These are phyloP conservation scores for Beta macrorhiza DNA, from an alignment of 179 eudicot genomes.

Conservation along the genomic window DNA sequence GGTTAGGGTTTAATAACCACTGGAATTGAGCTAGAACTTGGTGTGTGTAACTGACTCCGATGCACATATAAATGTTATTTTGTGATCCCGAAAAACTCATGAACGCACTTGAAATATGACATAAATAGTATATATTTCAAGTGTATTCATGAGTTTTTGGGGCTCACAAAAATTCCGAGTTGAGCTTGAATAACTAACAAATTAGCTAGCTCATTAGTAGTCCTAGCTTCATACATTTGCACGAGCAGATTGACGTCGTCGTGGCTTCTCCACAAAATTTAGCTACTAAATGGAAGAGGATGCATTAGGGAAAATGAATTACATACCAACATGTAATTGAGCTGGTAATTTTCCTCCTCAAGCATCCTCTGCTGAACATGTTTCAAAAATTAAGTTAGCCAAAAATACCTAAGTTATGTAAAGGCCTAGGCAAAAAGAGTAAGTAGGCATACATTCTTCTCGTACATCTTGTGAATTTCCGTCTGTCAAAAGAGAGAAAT, in stretches of 20 bases:
- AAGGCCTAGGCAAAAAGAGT: neutral
- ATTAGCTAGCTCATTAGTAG: too few species aligned
- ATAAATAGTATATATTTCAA: too few species aligned
- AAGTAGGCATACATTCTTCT: conserved; percentile 43
- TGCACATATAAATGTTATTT: too few species aligned
- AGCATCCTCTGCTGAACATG: conserved; percentile 41
- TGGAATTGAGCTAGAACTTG: too few species aligned
- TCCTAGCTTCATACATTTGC: too few species aligned
- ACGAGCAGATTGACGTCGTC: neutral
- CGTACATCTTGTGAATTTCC: conserved; percentile 37
- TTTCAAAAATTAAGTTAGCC: neutral
- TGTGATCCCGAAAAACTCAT: too few species aligned
- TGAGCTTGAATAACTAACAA: too few species aligned
- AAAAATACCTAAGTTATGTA: neutral
- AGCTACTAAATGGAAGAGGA: neutral
- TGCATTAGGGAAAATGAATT: neutral
- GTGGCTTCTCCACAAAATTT: neutral
- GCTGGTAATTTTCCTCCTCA: conserved; percentile 60
- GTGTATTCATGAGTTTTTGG: too few species aligned
- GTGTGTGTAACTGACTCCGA: too few species aligned
- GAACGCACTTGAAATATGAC: too few species aligned
- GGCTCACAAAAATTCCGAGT: too few species aligned
- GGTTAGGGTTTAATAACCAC: too few species aligned
- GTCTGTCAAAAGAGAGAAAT: conserved; percentile 31
- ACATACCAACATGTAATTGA: conserved; percentile 47